phyloP scores from a whole-genome alignment of 2,329 filamentous ascomycete genomes.

The Colletotrichum sp. region DNA sequence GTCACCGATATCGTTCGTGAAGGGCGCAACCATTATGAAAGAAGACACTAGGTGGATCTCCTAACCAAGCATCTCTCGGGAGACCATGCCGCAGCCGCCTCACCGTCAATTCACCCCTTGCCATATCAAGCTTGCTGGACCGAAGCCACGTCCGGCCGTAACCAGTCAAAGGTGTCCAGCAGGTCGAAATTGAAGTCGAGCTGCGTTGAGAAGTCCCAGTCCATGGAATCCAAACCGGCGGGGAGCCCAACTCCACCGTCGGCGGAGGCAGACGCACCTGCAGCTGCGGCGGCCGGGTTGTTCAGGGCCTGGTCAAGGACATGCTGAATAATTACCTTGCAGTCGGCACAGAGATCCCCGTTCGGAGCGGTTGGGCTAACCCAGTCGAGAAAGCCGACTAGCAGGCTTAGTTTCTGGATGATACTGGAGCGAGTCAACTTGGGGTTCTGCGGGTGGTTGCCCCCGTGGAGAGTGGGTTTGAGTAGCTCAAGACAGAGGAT shows the following conservation, averaged over 20 bases:
- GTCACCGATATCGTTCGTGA: not conserved
- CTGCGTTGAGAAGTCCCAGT: slow-evolving; percentile 37
- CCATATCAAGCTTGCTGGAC: slow-evolving; percentile 5
- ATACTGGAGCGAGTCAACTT: slow-evolving; percentile 51
- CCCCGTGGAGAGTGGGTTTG: slow-evolving; percentile 34
- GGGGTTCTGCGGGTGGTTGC: slow-evolving; percentile 35
- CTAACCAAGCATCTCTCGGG: not conserved
- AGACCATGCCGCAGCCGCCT: not conserved
- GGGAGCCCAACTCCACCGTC: slow-evolving; percentile 12
- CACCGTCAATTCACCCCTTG: not conserved
- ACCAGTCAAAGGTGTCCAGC: slow-evolving; percentile 55
- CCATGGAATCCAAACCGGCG: slow-evolving; percentile 25
- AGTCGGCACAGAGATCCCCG: slow-evolving; percentile 50
- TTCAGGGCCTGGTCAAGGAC: slow-evolving; percentile 57
- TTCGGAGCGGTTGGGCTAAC: slow-evolving; percentile 53
- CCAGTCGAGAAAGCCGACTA: slow-evolving; percentile 58
- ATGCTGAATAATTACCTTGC: slow-evolving; percentile 52
- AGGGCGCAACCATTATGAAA: not conserved
- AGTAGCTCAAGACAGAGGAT: slow-evolving; percentile 58
- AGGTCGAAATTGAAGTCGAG: slow-evolving; percentile 52
- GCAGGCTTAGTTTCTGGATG: slow-evolving; percentile 55
- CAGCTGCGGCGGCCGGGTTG: slow-evolving; percentile 26
- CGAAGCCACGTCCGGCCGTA: slow-evolving; percentile 29
- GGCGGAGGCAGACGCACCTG: not conserved
- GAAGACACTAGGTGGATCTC: not conserved